Evolutionary conservation across 768 basidiomycete genomes (phyloP).

Genomic region (Russula griseocarnosa): DNA sequence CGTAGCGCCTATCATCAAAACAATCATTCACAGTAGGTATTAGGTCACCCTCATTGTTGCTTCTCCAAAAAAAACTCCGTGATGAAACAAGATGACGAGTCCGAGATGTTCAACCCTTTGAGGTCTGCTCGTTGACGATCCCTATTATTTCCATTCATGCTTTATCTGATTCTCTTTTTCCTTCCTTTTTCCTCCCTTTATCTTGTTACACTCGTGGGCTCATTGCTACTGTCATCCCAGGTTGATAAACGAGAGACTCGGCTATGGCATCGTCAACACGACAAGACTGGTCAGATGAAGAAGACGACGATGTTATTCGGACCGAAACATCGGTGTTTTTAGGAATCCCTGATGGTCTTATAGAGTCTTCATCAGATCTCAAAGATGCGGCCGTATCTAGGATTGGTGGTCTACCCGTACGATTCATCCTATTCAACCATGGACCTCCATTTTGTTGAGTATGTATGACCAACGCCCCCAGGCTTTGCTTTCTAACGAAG

Average conservation of each 20-base stretch:
- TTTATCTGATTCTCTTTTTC: constrained; percentile 56
- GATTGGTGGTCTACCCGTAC: constrained; percentile 87
- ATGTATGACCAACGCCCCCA: constrained; percentile 38
- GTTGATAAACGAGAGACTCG: not conserved
- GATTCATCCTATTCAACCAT: constrained; percentile 52
- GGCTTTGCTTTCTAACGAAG: constrained; percentile 69
- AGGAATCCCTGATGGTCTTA: constrained; percentile 73
- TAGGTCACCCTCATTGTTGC: constrained; percentile 7
- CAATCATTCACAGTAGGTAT: not conserved
- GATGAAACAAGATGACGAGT: constrained; percentile 75
- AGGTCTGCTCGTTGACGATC: constrained; percentile 58
- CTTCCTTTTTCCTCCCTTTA: constrained; percentile 24
- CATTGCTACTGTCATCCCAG: constrained; percentile 11
- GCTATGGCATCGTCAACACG: constrained; percentile 43
- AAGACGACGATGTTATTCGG: constrained; percentile 53
- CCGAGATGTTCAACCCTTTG: constrained; percentile 50
- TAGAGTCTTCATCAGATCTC: constrained; percentile 56
- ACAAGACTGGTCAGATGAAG: constrained; percentile 80
- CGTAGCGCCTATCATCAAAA: constrained; percentile 10
- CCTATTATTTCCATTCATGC: constrained; percentile 86
- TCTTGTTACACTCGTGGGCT: constrained; percentile 22
- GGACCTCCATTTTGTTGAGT: constrained; percentile 42
- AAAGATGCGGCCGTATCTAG: constrained; percentile 81
- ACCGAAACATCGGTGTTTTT: constrained; percentile 72
- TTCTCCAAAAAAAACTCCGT: not conserved